Evolutionary conservation across 2,329 filamentous ascomycete genomes (phyloP).

Genomic region (Epichloe festucae): DNA sequence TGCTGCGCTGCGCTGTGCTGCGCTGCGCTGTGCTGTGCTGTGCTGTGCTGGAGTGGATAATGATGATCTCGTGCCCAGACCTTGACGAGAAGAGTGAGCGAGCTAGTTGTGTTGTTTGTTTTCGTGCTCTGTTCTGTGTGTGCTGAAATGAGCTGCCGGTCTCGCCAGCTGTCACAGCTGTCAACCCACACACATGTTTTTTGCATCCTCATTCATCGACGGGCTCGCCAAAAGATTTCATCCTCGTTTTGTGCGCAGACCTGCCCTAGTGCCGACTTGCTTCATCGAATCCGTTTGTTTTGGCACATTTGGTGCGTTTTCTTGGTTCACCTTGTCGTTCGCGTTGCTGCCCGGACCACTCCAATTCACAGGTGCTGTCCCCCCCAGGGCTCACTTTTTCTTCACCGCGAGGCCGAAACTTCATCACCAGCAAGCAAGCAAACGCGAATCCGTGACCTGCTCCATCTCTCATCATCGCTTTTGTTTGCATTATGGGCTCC

Average conservation of each 20-base stretch:
- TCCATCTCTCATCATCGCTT: not conserved
- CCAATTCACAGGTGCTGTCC: not conserved
- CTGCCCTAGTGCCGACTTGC: not conserved
- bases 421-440: not conserved
- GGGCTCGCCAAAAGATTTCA: not conserved
- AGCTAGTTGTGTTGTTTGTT: not conserved
- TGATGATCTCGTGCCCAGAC: too few species aligned
- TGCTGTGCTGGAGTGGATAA: too few species aligned
- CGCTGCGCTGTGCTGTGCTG: not conserved
- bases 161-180: constrained; percentile 2
- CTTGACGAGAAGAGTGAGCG: too few species aligned
- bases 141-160: not conserved
- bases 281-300: not conserved
- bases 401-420: not conserved
- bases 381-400: not conserved
- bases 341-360: not conserved
- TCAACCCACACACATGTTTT: not conserved
- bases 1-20: not conserved
- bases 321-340: not conserved
- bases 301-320: not conserved
- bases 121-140: not conserved
- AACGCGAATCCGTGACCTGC: not conserved
- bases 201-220: not conserved
- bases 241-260: not conserved
- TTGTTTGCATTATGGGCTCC: constrained; percentile 6